phyloP scores from a whole-genome alignment of 805 yeast genomes.

The Alloascoidea africana region DNA sequence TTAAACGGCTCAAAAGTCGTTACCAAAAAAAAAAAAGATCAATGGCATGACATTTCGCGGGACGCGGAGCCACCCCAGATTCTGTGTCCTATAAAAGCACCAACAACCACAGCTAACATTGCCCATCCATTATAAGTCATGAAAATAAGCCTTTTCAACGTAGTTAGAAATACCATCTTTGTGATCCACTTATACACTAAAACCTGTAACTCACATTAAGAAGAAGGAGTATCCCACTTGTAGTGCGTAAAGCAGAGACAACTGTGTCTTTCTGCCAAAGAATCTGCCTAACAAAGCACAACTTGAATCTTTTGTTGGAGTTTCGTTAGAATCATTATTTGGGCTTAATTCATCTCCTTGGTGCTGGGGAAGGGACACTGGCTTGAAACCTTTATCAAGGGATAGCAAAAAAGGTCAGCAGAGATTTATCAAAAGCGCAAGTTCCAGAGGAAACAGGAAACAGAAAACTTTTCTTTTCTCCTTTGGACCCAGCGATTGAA shows the following conservation, averaged over 20 bases:
- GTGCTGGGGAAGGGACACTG: not conserved
- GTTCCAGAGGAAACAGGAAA: too few species aligned
- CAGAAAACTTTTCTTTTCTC: too few species aligned
- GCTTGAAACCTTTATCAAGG: conserved; percentile 2
- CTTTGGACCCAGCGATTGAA: too few species aligned
- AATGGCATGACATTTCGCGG: conserved; percentile 14
- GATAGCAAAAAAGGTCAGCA: conserved; percentile 2
- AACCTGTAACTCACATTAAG: conserved; percentile 13
- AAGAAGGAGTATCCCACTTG: conserved; percentile 56
- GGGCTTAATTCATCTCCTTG: conserved; percentile 3
- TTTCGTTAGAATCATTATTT: conserved; percentile 3
- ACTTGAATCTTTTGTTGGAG: conserved; percentile 3
- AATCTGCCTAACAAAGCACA: conserved; percentile 3
- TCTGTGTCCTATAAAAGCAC: conserved; percentile 58
- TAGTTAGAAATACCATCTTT: conserved; percentile 2
- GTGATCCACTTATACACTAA: not conserved
- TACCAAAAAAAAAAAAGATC: too few species aligned
- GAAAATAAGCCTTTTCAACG: conserved; percentile 58
- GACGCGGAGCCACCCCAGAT: conserved; percentile 27
- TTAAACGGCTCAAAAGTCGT: too few species aligned
- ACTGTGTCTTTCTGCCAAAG: conserved; percentile 3
- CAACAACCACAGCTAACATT: conserved; percentile 56
- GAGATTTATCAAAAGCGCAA: too few species aligned
- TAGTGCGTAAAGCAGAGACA: conserved; percentile 31
- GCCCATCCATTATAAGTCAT: conserved; percentile 85